Percentiles rank a stretch among this genome's conserved stretches.
These are phyloP conservation scores for Tetrapisispora taiwanensis DNA, from an alignment of 805 yeast species.

Conservation along the genomic window DNA sequence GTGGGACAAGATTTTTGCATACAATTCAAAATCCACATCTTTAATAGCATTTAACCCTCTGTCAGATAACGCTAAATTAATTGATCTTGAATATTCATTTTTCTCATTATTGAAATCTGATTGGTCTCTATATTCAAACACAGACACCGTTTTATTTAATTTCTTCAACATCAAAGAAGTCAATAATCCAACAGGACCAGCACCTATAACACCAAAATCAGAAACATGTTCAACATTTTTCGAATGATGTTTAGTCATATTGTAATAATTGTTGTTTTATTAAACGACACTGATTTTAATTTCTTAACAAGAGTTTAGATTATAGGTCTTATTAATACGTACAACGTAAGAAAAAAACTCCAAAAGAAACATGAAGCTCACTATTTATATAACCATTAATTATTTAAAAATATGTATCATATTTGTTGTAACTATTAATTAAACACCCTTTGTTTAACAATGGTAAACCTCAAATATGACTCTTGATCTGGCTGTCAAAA, in stretches of 20 bases:
- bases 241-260: too few species aligned
- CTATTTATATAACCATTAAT: too few species aligned
- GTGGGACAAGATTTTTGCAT: constrained; percentile 42
- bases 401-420: too few species aligned
- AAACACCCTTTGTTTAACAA: too few species aligned
- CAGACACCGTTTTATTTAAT: constrained; percentile 59
- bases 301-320: too few species aligned
- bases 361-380: too few species aligned
- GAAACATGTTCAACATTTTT: too few species aligned
- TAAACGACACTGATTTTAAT: too few species aligned
- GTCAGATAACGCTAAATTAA: constrained; percentile 79
- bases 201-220: constrained; percentile 64
- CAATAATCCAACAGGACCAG: constrained; percentile 82
- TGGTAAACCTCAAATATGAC: neutral
- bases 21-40: constrained; percentile 50
- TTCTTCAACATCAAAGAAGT: constrained; percentile 72
- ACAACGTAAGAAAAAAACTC: too few species aligned
- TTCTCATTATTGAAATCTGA: constrained; percentile 31
- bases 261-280: too few species aligned
- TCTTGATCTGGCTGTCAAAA: neutral
- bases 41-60: constrained; percentile 69
- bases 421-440: too few species aligned
- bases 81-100: constrained; percentile 45
- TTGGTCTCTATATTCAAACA: constrained; percentile 65
- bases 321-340: too few species aligned